Percentiles rank a stretch among this genome's conserved stretches.
Conservation (phyloP, 441 rosid genomes). For the Hypseocharis bilobata region DNA sequence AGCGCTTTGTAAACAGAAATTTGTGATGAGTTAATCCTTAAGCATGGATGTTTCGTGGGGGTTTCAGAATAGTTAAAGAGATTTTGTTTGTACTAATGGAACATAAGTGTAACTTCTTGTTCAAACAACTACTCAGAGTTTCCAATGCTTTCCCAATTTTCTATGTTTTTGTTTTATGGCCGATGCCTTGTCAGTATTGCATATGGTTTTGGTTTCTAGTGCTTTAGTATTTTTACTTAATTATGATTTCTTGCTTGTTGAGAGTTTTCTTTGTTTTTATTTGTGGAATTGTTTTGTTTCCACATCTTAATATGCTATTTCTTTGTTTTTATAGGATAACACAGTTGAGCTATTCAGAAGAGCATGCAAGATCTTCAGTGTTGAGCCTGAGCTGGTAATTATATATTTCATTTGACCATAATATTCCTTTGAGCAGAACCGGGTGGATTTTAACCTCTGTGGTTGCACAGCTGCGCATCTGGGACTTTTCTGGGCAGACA, state of each 20-base stretch:
- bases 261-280: background rate
- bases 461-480: slow-evolving; percentile 49
- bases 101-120: background rate
- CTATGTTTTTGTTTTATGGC: background rate
- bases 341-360: slow-evolving; percentile 59
- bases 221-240: slow-evolving; percentile 1
- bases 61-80: background rate
- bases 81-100: background rate
- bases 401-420: slow-evolving; percentile 14
- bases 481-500: slow-evolving; percentile 73
- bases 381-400: slow-evolving; percentile 56
- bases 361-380: slow-evolving; percentile 65
- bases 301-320: slow-evolving; percentile 12
- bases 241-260: background rate
- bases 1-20: background rate
- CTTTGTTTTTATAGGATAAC: slow-evolving; percentile 41
- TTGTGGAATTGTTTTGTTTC: slow-evolving; percentile 7
- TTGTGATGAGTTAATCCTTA: background rate
- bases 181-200: slow-evolving; percentile 2
- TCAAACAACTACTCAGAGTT: too few species aligned
- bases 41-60: background rate
- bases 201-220: slow-evolving; percentile 3
- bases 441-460: slow-evolving; percentile 17
- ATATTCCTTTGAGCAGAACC: slow-evolving; percentile 12
- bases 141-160: background rate